A percentile compares a stretch with the other conserved stretches of the same genome.
Evolutionary conservation across 441 rosid species (phyloP).

Genomic region (Adansonia madagascariensis): DNA sequence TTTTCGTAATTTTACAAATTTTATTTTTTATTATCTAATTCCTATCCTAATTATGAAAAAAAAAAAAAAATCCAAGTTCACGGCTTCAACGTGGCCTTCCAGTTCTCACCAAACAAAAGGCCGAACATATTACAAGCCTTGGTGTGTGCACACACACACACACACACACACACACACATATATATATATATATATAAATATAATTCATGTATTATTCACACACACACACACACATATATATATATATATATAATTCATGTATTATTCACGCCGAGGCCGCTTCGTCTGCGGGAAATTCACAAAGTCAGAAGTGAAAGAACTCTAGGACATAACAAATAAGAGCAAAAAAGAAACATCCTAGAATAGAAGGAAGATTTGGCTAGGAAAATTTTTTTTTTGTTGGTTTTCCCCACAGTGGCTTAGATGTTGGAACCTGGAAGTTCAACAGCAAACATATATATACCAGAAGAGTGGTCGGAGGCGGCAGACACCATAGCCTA

Average conservation of each 20-base stretch:
- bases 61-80: too few species aligned
- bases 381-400: neutral
- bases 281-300: neutral
- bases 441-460: constrained; percentile 39
- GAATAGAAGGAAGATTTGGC: neutral
- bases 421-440: constrained; percentile 30
- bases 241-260: neutral
- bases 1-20: too few species aligned
- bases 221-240: too few species aligned
- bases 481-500: constrained; percentile 62
- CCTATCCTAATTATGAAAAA: too few species aligned
- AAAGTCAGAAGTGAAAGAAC: neutral
- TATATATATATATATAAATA: too few species aligned
- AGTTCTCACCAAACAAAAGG: too few species aligned
- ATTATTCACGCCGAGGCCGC: neutral
- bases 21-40: too few species aligned
- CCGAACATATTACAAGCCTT: too few species aligned
- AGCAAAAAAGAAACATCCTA: neutral
- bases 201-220: too few species aligned
- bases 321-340: neutral
- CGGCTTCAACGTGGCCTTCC: too few species aligned
- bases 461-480: constrained; percentile 73
- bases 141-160: too few species aligned
- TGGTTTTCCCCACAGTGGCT: constrained; percentile 26
- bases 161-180: too few species aligned